Base-by-base conservation (phyloP, 345 rosid species). In the Physaria fendleri region DNA sequence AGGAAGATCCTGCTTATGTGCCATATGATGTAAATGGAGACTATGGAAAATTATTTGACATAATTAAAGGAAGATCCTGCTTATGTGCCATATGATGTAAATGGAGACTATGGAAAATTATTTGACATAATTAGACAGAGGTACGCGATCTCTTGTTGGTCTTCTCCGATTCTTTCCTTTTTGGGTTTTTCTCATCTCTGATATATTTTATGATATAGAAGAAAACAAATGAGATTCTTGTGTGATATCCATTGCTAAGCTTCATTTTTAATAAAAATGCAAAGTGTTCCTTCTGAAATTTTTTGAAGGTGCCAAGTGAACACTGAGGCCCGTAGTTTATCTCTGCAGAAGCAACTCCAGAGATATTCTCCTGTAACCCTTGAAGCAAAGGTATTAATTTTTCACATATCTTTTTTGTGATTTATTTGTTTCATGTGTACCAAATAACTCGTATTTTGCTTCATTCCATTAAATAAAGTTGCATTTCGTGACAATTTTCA, bases 291-390 rank as follows among this genome's bases (percentile, higher is more conserved):
- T 50, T 69, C 17, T 75, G 49, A 71, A 71, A 41, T 74, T 51
- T 79, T 27, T 28, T 61, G 5, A 61, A 92, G 98, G 90, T 88
- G 82, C 71, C 76, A 76, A 44, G 79, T 76, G 68, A 80, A 80
- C 53, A 41, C 43, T 38, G 72, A 56, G 70, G 83, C 72, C 3
- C 78, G 88, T 69, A 69, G 77, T 68, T 62, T 76, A 71, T 69
- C 79, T 57, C 80, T 92, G 58, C 82, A 85, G 70, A 88, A 82
- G 77, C 79, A 85, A 73, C 87, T 92, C 37, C 66, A 29, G 13
- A 80, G 90, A 71, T 92, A 84, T 76, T 82, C 87, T 65, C 62
- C 88, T 25, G 90, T 84, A 80, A 65, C 93, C 50, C 85, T 92
- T 4, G 56, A 63, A 74, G 82, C 84, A 32, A 84, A 88, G 81